These are phyloP conservation scores for Xylaria sp. DNA, from an alignment of 2,329 filamentous ascomycete species.

Conservation along the genomic window DNA sequence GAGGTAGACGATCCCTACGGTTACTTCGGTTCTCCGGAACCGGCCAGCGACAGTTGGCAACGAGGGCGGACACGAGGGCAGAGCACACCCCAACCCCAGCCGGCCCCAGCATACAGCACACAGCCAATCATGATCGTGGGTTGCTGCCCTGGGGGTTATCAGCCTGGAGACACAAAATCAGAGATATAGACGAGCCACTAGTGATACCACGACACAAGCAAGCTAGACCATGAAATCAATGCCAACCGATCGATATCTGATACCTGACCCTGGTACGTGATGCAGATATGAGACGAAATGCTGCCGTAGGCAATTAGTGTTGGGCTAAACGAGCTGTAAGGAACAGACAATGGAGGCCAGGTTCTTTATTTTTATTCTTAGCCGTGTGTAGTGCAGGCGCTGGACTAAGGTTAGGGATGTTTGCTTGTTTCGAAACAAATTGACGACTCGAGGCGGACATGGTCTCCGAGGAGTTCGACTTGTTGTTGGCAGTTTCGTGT, in stretches of 20 bases:
- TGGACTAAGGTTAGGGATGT: constrained; percentile 6
- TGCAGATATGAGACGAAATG: constrained; percentile 13
- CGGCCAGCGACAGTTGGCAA: constrained; percentile 14
- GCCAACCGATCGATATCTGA: not conserved
- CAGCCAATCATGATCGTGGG: constrained; percentile 16
- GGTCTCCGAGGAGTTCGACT: constrained; percentile 5
- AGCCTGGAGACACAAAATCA: constrained; percentile 4
- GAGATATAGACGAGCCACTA: constrained; percentile 23
- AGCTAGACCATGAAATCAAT: constrained; percentile 11
- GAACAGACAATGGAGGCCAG: not conserved
- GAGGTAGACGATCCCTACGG: constrained; percentile 9
- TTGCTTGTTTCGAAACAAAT: not conserved
- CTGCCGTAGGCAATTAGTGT: constrained; percentile 2
- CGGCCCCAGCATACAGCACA: constrained; percentile 3
- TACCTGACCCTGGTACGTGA: not conserved
- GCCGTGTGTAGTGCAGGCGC: not conserved
- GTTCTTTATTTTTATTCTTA: not conserved
- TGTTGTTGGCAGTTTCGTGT: not conserved
- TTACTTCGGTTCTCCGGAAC: constrained; percentile 2
- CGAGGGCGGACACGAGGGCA: not conserved
- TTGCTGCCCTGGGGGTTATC: not conserved
- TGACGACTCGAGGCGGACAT: constrained; percentile 4
- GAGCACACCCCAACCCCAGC: constrained; percentile 12
- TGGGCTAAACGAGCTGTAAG: constrained; percentile 10
- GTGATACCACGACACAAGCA: constrained; percentile 8